phyloP scores from a whole-genome alignment of 2,329 filamentous ascomycete species.

The Fusarium sp. region DNA sequence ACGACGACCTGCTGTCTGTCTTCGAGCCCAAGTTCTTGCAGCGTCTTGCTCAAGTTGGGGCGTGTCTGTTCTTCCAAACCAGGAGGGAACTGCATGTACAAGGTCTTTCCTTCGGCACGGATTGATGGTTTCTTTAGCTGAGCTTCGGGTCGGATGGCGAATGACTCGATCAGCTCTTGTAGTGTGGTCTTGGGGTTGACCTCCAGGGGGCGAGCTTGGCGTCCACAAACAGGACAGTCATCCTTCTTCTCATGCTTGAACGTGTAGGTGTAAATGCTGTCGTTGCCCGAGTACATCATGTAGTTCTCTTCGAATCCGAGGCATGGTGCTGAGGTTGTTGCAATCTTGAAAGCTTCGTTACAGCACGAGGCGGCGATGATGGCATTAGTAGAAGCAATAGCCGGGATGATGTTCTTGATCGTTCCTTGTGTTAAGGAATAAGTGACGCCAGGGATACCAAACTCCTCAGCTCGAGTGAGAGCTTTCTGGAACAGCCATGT shows the following conservation, averaged over 20 bases:
- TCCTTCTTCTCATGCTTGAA: conserved; percentile 94
- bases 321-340: conserved; percentile 82
- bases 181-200: conserved; percentile 79
- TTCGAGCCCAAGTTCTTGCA: conserved; percentile 76
- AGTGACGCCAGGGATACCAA: conserved; percentile 90
- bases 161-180: conserved; percentile 84
- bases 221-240: conserved; percentile 94
- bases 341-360: conserved; percentile 96
- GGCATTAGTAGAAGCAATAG: conserved; percentile 96
- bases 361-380: conserved; percentile 96
- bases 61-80: conserved; percentile 86
- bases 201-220: conserved; percentile 78
- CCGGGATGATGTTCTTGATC: conserved; percentile 99
- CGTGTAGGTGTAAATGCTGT: conserved; percentile 95
- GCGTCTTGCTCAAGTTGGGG: conserved; percentile 81
- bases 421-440: conserved; percentile 97
- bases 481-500: conserved; percentile 95
- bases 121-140: conserved; percentile 95
- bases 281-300: conserved; percentile 99
- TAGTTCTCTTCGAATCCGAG: conserved; percentile 87
- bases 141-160: conserved; percentile 85
- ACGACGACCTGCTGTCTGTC: conserved; percentile 92
- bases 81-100: conserved; percentile 89
- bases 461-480: conserved; percentile 82
- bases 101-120: conserved; percentile 79